phyloP scores from a whole-genome alignment of 2,329 filamentous ascomycete genomes.

The Knoxdaviesia capensis region DNA sequence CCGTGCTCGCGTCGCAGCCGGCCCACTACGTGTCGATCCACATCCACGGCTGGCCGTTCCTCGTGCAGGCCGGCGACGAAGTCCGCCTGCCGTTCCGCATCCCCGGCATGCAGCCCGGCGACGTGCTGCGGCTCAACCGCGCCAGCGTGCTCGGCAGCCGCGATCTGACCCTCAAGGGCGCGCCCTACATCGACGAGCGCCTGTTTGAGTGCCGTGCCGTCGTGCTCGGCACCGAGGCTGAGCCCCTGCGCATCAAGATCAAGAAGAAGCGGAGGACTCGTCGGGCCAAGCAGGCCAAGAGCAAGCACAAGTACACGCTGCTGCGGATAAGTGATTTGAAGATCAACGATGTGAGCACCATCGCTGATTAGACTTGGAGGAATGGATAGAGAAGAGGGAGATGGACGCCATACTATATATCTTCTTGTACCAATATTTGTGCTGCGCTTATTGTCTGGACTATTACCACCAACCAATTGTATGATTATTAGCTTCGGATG shows the following conservation, averaged over 20 bases:
- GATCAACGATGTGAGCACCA: constrained; percentile 21
- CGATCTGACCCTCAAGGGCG: constrained; percentile 74
- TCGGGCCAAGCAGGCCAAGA: constrained; percentile 55
- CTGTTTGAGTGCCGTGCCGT: constrained; percentile 72
- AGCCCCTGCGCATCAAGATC: constrained; percentile 56
- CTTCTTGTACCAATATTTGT: too few species aligned
- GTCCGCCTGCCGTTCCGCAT: constrained; percentile 65
- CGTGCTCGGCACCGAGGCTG: constrained; percentile 67
- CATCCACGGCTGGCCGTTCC: constrained; percentile 63
- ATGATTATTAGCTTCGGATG: constrained; percentile 1
- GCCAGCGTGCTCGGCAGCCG: constrained; percentile 66
- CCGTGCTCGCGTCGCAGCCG: constrained; percentile 51
- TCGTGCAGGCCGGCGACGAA: constrained; percentile 56
- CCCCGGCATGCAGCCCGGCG: constrained; percentile 57
- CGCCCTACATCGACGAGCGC: constrained; percentile 63
- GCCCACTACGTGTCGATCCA: constrained; percentile 62
- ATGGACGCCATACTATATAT: not conserved
- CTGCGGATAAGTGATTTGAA: constrained; percentile 67
- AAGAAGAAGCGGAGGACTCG: constrained; percentile 67
- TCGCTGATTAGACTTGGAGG: not conserved
- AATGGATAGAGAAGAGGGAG: not conserved
- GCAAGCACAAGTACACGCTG: constrained; percentile 82
- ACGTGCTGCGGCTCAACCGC: constrained; percentile 72
- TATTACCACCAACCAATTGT: not conserved
- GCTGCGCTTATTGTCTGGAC: too few species aligned